Evolutionary conservation across 306 rosid genomes (phyloP).

Genomic region (Clitoria ternatea): DNA sequence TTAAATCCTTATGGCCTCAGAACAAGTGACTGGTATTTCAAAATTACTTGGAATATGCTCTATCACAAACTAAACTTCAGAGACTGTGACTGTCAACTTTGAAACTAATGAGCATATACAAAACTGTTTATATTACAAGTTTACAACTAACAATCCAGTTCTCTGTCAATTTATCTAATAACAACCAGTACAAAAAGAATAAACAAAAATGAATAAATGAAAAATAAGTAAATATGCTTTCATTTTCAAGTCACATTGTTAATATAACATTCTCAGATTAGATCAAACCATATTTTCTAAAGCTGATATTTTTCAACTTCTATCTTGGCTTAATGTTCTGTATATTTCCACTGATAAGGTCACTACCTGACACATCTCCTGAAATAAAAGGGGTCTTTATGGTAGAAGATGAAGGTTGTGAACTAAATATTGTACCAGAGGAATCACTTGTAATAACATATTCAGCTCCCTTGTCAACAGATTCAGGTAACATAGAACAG

Average conservation of each 20-base stretch:
- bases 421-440: slow-evolving; percentile 34
- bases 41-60: no score
- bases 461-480: slow-evolving; percentile 25
- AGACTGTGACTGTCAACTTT: no score
- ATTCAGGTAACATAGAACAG: slow-evolving; percentile 55
- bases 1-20: no score
- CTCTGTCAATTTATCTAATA: not conserved
- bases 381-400: slow-evolving; percentile 39
- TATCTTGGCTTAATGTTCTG: slow-evolving; percentile 79
- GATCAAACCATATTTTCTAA: not conserved
- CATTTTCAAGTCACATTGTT: slow-evolving; percentile 1
- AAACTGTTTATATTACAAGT: no score
- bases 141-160: not conserved
- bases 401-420: slow-evolving; percentile 60
- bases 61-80: no score
- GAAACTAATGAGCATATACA: no score
- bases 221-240: not conserved
- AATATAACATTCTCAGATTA: not conserved
- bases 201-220: not conserved
- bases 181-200: not conserved
- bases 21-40: no score
- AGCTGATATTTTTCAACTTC: slow-evolving; percentile 6
- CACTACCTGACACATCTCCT: slow-evolving; percentile 59
- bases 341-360: slow-evolving; percentile 63
- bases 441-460: slow-evolving; percentile 22